Evolutionary conservation across 2,329 filamentous ascomycete genomes (phyloP), one percentile per base, ranked within the genome.

Genomic region (Lecanicillium sp.): DNA sequence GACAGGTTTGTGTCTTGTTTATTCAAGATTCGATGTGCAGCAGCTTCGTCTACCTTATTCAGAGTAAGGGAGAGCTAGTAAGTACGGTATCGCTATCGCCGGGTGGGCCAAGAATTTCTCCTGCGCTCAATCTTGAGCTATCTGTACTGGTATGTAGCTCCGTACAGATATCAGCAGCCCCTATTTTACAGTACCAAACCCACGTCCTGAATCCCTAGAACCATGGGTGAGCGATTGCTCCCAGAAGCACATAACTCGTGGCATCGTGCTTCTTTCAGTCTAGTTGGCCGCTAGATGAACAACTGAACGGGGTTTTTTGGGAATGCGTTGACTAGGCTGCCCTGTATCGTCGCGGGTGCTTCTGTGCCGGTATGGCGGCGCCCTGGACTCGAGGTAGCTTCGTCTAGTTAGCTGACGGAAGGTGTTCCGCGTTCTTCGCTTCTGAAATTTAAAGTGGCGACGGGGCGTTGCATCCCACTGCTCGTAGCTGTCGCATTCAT

Each of bases 331-430:
- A n/a, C n/a, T n/a, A n/a, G n/a, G n/a, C n/a, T n/a, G n/a, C n/a
- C n/a, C n/a, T n/a, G n/a, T n/a, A n/a, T n/a, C n/a, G n/a, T n/a
- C n/a, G n/a, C n/a, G n/a, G n/a, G n/a, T n/a, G n/a, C n/a, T 21
- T 24, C 20, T 8, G 11, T 11, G 17, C n/a, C 15, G 24, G 14
- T 23, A 20, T 38, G 33, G 36, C 37, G 27, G 35, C 44, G 35
- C 36, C 26, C n/a, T 36, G 26, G 20, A n/a, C 44, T 46, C 17
- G 23, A 19, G 24, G 20, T 7, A 40, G 21, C 39, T 32, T 46
- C 44, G 44, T 36, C 39, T 46, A 46, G 39, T 46, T 46, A 46
- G 39, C n/a, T 10, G 17, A 20, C 44, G 44, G 44, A 46, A 46
- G 3, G 3, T 2, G 6, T 46, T 46, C 44, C 44, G 44, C 44